Base-by-base conservation (phyloP, 805 yeast species). In the Metschnikowia continentalis region DNA sequence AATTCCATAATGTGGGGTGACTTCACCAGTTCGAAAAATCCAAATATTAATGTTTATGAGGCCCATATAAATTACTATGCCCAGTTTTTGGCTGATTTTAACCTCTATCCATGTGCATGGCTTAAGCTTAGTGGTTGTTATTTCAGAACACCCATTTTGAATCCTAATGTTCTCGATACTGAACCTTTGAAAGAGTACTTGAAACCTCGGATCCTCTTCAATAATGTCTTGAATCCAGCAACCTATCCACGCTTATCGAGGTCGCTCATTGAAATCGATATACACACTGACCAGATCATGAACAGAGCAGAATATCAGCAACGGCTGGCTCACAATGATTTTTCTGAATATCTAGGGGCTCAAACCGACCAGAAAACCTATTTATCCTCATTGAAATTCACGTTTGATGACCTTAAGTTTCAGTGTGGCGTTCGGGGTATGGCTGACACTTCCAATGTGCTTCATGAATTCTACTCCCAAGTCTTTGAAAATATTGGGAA, bases 101-200 rank as follows among this genome's bases (percentile, higher is more conserved):
- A 92, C 61, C 66, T 92, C 32, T 88, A 77, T 62, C 95, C 96
- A 1, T 88, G 97, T 65, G 83, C 84, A 5, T 88, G 96, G 92
- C 53, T 91, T 20, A 68, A 76, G 15, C 50, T 84, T 0, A 59
- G 63, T 2, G 56, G 69, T 3, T 68, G 79, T 22, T 77, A 68
- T 54, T 85, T 86, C 63, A 64, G 96, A 48, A 61, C 69, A 3
- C 94, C 95, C 0, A 58, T 83, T 1, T 44, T 69, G 6, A 52
- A 69, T 23, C 35, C 43, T n/a, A 35, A 44, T 15, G 42, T 42
- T 13, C 37, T 44, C 7, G 50, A 47, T 11, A 36, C 54, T 2
- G 44, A 44, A 3, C 47, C 46, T 2, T 53, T 66, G 13, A 53
- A 55, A 47, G 53, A 45, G 13, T 56, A 53, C 48, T 56, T 67